These are phyloP conservation scores for Protomyces inundatus DNA, from an alignment of 1,139 yeast genomes.

Conservation along the genomic window DNA sequence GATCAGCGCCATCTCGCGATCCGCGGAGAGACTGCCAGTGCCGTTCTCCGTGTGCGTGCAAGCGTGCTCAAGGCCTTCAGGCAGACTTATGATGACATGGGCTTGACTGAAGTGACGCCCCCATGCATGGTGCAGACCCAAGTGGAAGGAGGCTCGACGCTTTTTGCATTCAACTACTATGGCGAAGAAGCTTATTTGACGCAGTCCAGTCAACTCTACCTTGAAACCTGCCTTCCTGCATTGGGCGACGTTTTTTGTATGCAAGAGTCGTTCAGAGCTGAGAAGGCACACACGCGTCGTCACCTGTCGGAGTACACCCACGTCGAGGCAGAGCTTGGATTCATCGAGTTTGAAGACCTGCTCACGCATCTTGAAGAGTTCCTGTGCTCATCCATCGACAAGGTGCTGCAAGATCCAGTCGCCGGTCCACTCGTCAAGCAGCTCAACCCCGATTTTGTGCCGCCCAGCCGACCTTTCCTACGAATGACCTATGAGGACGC, in stretches of 20 bases:
- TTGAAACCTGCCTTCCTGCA: conserved; percentile 94
- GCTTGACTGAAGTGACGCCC: conserved; percentile 86
- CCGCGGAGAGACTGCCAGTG: conserved; percentile 89
- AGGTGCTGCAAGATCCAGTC: conserved; percentile 79
- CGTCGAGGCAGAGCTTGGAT: conserved; percentile 88
- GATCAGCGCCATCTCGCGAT: conserved; percentile 93
- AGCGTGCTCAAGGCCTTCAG: conserved; percentile 67
- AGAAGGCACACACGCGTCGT: conserved; percentile 97
- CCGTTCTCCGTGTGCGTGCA: conserved; percentile 96
- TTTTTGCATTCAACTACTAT: conserved; percentile 87
- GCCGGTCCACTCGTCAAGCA: conserved; percentile 85
- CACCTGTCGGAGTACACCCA: conserved; percentile 97
- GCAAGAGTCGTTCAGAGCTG: conserved; percentile 99
- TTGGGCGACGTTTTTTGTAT: conserved; percentile 95
- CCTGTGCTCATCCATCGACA: conserved; percentile 62
- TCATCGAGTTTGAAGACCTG: conserved; percentile 79
- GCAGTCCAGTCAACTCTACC: conserved; percentile 92
- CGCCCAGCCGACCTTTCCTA: conserved; percentile 81
- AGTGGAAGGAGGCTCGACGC: conserved; percentile 98
- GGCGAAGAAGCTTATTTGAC: conserved; percentile 96
- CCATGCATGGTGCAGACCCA: conserved; percentile 99
- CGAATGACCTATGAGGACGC: conserved; percentile 91
- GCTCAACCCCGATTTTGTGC: conserved; percentile 82
- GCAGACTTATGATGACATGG: conserved; percentile 68
- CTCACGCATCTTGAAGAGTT: conserved; percentile 78